These are phyloP conservation scores for Talaromyces sp. DNA, from an alignment of 2,329 filamentous ascomycete species.

Conservation along the genomic window DNA sequence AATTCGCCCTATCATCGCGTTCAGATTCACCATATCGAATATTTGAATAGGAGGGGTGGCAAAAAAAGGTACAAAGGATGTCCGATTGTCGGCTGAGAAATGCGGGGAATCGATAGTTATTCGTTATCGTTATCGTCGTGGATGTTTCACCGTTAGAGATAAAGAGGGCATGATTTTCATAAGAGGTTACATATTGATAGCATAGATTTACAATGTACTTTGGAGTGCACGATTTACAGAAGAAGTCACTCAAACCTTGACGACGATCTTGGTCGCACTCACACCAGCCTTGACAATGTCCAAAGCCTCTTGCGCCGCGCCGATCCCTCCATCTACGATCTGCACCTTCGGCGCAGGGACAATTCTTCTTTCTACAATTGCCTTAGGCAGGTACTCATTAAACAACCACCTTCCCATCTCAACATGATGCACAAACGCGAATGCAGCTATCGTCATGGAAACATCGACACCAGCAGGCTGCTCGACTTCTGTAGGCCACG, in stretches of 20 bases:
- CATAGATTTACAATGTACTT: too few relatives aligned
- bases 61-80: conserved; percentile 4
- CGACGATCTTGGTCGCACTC: conserved; percentile 11
- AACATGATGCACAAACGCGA: conserved; percentile 7
- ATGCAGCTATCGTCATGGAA: conserved; percentile 3
- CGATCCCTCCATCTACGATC: conserved; percentile 9
- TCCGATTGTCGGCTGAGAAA: conserved; percentile 2
- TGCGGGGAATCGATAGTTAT: background rate
- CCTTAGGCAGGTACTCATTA: conserved; percentile 1
- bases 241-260: background rate
- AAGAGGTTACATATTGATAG: background rate
- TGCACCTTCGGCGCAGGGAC: conserved; percentile 4
- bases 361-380: conserved; percentile 3
- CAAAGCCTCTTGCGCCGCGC: conserved; percentile 6
- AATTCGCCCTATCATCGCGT: background rate
- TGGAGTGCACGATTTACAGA: background rate
- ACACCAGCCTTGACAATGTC: conserved; percentile 6
- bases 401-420: conserved; percentile 12
- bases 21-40: background rate
- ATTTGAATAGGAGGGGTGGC: background rate
- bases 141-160: background rate
- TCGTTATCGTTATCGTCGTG: background rate
- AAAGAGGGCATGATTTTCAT: background rate
- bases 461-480: background rate
- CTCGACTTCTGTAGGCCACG: background rate